Base-by-base conservation (phyloP, 805 yeast species). In the Lachancea sp. region DNA sequence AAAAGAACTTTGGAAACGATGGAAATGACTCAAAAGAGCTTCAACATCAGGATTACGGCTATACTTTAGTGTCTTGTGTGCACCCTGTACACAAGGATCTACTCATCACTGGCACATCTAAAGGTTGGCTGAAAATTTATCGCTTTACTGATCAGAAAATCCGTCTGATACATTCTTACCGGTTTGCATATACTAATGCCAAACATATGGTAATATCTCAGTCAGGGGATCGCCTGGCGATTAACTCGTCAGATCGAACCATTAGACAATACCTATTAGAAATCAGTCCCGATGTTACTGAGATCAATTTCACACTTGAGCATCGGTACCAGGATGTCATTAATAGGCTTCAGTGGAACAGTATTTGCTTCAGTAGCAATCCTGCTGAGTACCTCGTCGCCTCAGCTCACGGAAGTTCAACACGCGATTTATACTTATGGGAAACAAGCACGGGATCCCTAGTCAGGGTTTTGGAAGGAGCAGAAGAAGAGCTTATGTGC, bases 361-460 rank as follows among this genome's bases (percentile, higher is more conserved):
- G 87, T 0, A 80, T 87, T 3, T 68, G 80, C 9, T 82, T 85
- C 65, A 85, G 85, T 52, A 78, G 81, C 46, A 80, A 78, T 52
- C 77, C 79, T 6, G 82, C 81, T 1, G 97, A 91, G 47, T 90
- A 85, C 60, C 65, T 90, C n/a, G 81, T 87, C 42, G 97, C 96
- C 0, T 81, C 95, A 0, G 85, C 96, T 0, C 81, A 78, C 60
- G 95, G 95, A 11, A 81, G 90, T 4, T 66, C 68, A 1, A 82
- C 93, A 0, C 96, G 89, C 58, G 95, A 87, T 55, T 72, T 91
- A 37, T 90, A 89, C 61, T 75, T 91, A 47, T 90, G 97, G 97
- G 97, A 91, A 59, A 85, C 96, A 0, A 71, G 78, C 7, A 74
- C 84, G 72, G 97, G 96, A 0, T 79, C 95, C n/a, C 68, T 90